Evolutionary conservation across 2,329 filamentous ascomycete genomes (phyloP).

Genomic region (Raffaelea ambrosiae): DNA sequence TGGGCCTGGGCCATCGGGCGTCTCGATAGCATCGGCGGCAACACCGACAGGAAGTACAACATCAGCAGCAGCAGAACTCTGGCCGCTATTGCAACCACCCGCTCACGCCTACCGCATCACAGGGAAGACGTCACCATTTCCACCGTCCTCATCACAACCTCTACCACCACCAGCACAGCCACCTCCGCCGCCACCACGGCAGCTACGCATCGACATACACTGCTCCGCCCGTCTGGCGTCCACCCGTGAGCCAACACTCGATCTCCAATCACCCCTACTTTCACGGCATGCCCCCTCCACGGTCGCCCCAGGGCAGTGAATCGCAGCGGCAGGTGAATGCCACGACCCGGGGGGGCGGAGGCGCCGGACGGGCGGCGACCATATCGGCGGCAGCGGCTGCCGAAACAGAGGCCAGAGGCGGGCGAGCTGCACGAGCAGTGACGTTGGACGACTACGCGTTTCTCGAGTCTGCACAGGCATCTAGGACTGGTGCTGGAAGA

Average conservation of each 20-base stretch:
- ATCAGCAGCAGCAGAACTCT: too few relatives aligned
- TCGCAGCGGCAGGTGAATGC: too few relatives aligned
- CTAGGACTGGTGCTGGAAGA: background rate
- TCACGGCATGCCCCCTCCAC: background rate
- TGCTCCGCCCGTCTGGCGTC: constrained; percentile 7
- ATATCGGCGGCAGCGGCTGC: constrained; percentile 3
- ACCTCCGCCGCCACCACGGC: background rate
- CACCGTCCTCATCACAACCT: too few relatives aligned
- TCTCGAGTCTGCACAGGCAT: constrained; percentile 1
- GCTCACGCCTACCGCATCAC: too few relatives aligned
- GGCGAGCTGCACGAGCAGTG: constrained; percentile 5
- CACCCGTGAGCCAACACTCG: constrained; percentile 13
- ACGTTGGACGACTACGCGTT: constrained; percentile 12
- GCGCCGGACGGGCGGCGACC: background rate
- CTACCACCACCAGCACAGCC: background rate
- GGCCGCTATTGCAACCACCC: too few relatives aligned
- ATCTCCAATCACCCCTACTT: constrained; percentile 9
- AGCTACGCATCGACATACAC: background rate
- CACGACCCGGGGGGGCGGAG: background rate
- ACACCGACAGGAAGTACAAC: too few relatives aligned
- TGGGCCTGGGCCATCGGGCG: too few relatives aligned
- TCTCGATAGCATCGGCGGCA: too few relatives aligned
- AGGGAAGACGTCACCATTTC: too few relatives aligned
- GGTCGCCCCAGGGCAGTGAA: background rate
- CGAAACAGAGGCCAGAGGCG: constrained; percentile 8